Base-by-base conservation (phyloP, 2,329 filamentous ascomycete species). In the Mollisiaceae sp. region DNA sequence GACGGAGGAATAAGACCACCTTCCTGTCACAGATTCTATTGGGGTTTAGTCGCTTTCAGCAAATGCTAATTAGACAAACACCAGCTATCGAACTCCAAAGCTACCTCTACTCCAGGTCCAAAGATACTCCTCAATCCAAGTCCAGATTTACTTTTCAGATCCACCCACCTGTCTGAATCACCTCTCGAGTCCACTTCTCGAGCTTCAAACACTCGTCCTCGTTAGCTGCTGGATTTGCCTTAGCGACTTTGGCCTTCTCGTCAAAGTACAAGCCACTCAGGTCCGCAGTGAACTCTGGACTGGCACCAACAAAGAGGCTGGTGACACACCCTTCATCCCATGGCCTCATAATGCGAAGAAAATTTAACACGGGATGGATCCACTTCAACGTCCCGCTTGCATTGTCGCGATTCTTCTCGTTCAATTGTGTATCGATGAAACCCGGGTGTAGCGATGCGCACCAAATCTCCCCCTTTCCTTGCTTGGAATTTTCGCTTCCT, bases 261-360 rank as follows among this genome's bases (percentile, higher is more conserved):
- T 65, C 56, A 27, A 70, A 69, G 54, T 70, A 70, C 41, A 64
- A 60, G 8, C 68, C 69, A 60, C 65, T 69, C 57, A 67, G 63
- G 36, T 68, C 63, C 18, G 36, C 50, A 20, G 35, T 64, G 20
- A 70, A 70, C 6, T 63, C 50, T 6, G 57, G 43, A 62, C 69
- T 71, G 9, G 68, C 69, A 12, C 35, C 65, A 22, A 65, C 62
- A 63, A 65, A 71, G 9, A 67, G 9, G 59, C 58, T 68, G 14
- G 47, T 65, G 9, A 69, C 27, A 60, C 61, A 64, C 14, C 69
- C 67, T 27, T 69, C 64, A 35, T 65, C 58, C 52, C 62, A 63
- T 4, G 67, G 62, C 59, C 65, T 27, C 57, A 68, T 65, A 4
- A 67, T 47, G 0, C 65, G 58, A 39, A 68, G 35, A 12, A 63